Base-by-base conservation (phyloP, 208 protist species). In the Trypanosoma vivax region DNA sequence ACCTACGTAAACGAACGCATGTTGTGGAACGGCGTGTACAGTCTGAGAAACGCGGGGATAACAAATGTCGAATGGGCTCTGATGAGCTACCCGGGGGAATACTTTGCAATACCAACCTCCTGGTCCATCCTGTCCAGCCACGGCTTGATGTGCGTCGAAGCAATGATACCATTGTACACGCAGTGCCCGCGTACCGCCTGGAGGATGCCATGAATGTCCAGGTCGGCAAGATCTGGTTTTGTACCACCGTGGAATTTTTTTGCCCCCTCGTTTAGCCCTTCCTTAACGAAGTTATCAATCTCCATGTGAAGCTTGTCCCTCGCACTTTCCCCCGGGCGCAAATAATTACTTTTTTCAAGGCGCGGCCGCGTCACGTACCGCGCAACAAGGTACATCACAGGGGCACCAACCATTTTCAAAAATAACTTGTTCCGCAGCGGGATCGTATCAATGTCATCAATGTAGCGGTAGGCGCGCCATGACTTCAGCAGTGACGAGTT, bases 341-440 rank as follows among this genome's bases (percentile, higher is more conserved):
- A 55, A 58, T 84, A 69, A 18, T 83, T 83, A 19, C 69, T 68
- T 57, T 75, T 76, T 41, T 89, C 64, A 1, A 95, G 75, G 3
- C 73, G 71, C 24, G 88, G 83, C 48, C 71, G 70, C 0, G 88
- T 95, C 14, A 90, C 50, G 14, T 74, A 76, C 37, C 68, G 52
- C 6, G 85, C 79, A 13, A 95, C 84, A 33, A 95, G 37, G 50
- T 82, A 95, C 88, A 95, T 95, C 30, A 95, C 83, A 5, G 88
- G 88, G 2, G 88, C 84, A 0, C 88, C 88, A 3, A 95, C 65
- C 33, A 92, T 73, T 73, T 95, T 95, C 19, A 91, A 55, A 46
- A 95, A 90, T 16, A 92, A 43, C 65, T 95, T 95, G 73, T 92
- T 95, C 25, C 30, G 38, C 48, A 78, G 78, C 7, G 88, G 84